These are phyloP conservation scores for Cladorrhinum sp. DNA, from an alignment of 2,329 filamentous ascomycete genomes.

Conservation along the genomic window DNA sequence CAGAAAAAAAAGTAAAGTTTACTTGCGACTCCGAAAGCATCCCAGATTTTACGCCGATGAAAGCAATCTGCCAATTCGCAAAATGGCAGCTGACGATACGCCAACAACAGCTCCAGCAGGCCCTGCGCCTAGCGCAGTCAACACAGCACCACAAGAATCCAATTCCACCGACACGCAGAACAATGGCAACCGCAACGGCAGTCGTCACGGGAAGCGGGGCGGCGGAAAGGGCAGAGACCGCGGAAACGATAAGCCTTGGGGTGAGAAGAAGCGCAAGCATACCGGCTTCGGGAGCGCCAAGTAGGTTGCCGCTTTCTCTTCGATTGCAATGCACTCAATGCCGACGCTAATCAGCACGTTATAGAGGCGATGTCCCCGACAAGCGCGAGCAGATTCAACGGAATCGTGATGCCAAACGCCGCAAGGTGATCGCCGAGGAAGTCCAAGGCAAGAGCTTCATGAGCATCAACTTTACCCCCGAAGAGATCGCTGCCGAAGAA, in stretches of 20 bases:
- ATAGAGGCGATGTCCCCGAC: slow-evolving; percentile 33
- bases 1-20: background rate
- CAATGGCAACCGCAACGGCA: slow-evolving; percentile 14
- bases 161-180: slow-evolving; percentile 5
- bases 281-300: slow-evolving; percentile 22
- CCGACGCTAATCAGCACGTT: slow-evolving; percentile 25
- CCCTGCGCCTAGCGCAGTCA: background rate
- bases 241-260: slow-evolving; percentile 20
- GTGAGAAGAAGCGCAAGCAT: slow-evolving; percentile 19
- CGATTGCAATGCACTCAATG: slow-evolving; percentile 11
- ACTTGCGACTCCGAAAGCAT: background rate
- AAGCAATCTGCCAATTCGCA: slow-evolving; percentile 15
- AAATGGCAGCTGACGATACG: slow-evolving; percentile 26
- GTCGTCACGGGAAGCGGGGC: slow-evolving; percentile 13
- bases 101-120: slow-evolving; percentile 9
- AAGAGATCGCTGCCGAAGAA: slow-evolving; percentile 84
- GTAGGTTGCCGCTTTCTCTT: slow-evolving; percentile 12
- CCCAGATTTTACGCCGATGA: slow-evolving; percentile 12
- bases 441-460: slow-evolving; percentile 47
- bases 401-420: slow-evolving; percentile 53
- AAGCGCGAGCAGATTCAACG: slow-evolving; percentile 50
- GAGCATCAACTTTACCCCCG: slow-evolving; percentile 59
- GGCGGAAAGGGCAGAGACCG: slow-evolving; percentile 17
- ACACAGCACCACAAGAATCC: background rate
- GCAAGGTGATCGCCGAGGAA: slow-evolving; percentile 45